Conservation (phyloP, 2,329 filamentous ascomycete species). For the Pseudogymnoascus sp. region DNA sequence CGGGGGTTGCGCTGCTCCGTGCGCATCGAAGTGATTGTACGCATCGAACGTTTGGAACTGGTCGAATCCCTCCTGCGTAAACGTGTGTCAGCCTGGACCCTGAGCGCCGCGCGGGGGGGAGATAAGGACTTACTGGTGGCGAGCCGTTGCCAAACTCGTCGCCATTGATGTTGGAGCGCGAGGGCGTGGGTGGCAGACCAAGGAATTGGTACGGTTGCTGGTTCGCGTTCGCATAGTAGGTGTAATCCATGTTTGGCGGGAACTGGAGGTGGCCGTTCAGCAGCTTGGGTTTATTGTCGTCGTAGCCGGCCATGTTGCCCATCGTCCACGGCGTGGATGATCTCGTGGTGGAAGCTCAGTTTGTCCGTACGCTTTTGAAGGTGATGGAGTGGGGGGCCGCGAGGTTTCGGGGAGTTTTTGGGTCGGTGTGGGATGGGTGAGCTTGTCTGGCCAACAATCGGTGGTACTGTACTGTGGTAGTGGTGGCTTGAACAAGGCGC, state of each 20-base stretch:
- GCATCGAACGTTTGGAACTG: slow-evolving; percentile 26
- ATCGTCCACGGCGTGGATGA: not conserved
- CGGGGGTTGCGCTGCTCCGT: slow-evolving; percentile 19
- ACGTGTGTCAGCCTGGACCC: slow-evolving; percentile 11
- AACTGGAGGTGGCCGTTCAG: not conserved
- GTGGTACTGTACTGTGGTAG: no score
- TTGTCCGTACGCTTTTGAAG: not conserved
- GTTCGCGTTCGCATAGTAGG: slow-evolving; percentile 40
- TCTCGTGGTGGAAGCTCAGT: not conserved
- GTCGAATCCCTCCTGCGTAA: slow-evolving; percentile 24
- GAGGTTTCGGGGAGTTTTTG: not conserved
- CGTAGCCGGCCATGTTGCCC: slow-evolving; percentile 2
- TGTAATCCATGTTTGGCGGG: slow-evolving; percentile 44
- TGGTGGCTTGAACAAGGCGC: not conserved
- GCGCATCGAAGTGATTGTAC: slow-evolving; percentile 21
- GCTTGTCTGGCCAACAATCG: not conserved
- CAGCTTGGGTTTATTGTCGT: not conserved
- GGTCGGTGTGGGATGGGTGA: not conserved
- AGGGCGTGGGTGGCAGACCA: slow-evolving; percentile 34
- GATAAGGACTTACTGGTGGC: slow-evolving; percentile 30
- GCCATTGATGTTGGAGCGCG: slow-evolving; percentile 31
- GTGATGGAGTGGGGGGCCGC: not conserved
- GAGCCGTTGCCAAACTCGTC: slow-evolving; percentile 40
- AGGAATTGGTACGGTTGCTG: slow-evolving; percentile 43
- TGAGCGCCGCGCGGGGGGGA: slow-evolving; percentile 19